Evolutionary conservation across 805 yeast genomes (phyloP), one percentile per base, ranked within the genome.

Genomic region (Barnettozyma botsteinii): DNA sequence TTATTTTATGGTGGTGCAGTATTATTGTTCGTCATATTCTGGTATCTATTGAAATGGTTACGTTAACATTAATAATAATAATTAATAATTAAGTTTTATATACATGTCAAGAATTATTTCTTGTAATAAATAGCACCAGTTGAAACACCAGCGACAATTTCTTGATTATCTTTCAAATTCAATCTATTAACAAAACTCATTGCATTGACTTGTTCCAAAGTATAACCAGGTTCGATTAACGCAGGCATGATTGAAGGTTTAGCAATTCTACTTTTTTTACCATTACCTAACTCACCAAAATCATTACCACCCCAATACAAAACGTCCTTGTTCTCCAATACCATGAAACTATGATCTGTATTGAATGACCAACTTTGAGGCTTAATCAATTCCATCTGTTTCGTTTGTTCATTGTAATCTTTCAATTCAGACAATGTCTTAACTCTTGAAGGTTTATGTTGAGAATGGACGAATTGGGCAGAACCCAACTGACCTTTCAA

Each of bases 271-370:
- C 73, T 72, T 31, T 72, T 67, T 53, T 82, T 83, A 22, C 96
- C 95, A 53, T 79, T 85, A 11, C 95, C 96, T 32, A 85, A 69
- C 62, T 91, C 96, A 19, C 91, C 95, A 50, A 49, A 67, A 53
- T 79, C 83, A 60, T 89, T 91, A 32, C 78, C 81, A 19, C 98
- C 98, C 87, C 95, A 87, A 5, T 66, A 73, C 28, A 81, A 57
- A 17, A 87, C 81, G 53, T 82, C 87, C 17, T 72, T 72, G 45
- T 81, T 81, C 31, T 67, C 60, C 41, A 84, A 62, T 9, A 77
- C 75, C 10, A 81, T 73, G 33, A 81, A 69, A 0, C 67, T 65
- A 53, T 89, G 96, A 46, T 79, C 78, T 8, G 64, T 62, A 4
- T 95, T 95, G 17, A 77, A 66, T 7, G 73, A 59, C 72, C 86